Evolutionary conservation across 495 filamentous ascomycete genomes (phyloP).

Genomic region (Parachaetomium inaequale): DNA sequence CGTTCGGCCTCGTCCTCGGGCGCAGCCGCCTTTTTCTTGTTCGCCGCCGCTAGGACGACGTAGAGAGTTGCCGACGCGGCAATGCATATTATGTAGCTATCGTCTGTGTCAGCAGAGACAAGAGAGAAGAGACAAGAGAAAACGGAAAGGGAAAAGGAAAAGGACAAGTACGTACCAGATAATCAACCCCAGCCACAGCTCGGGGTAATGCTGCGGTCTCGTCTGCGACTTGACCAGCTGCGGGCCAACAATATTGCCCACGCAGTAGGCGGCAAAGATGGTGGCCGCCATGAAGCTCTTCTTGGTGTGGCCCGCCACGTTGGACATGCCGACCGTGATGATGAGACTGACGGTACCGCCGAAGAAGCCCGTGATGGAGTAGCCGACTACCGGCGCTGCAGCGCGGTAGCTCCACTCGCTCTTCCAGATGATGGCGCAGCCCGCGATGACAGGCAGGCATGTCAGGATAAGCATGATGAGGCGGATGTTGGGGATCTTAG

Average conservation of each 20-base stretch:
- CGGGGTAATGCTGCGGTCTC: slow-evolving; percentile 61
- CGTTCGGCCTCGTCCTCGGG: slow-evolving; percentile 57
- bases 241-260: slow-evolving; percentile 69
- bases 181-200: slow-evolving; percentile 65
- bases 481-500: slow-evolving; percentile 58
- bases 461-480: slow-evolving; percentile 60
- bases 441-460: slow-evolving; percentile 69
- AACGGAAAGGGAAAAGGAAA: not conserved
- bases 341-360: slow-evolving; percentile 62
- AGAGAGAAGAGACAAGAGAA: not conserved
- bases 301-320: slow-evolving; percentile 75
- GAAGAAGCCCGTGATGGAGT: slow-evolving; percentile 67
- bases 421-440: slow-evolving; percentile 72
- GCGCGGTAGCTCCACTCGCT: slow-evolving; percentile 61
- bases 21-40: slow-evolving; percentile 42
- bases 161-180: slow-evolving; percentile 51
- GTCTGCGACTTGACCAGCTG: slow-evolving; percentile 62
- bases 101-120: not conserved
- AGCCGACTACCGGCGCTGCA: slow-evolving; percentile 61
- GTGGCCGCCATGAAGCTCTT: slow-evolving; percentile 69
- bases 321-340: slow-evolving; percentile 64
- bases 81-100: slow-evolving; percentile 67
- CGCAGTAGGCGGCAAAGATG: slow-evolving; percentile 70
- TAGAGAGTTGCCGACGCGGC: slow-evolving; percentile 53
- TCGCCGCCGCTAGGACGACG: slow-evolving; percentile 54